phyloP scores from a whole-genome alignment of 108 stramenopile species.

The Fragilaria crotonensis region DNA sequence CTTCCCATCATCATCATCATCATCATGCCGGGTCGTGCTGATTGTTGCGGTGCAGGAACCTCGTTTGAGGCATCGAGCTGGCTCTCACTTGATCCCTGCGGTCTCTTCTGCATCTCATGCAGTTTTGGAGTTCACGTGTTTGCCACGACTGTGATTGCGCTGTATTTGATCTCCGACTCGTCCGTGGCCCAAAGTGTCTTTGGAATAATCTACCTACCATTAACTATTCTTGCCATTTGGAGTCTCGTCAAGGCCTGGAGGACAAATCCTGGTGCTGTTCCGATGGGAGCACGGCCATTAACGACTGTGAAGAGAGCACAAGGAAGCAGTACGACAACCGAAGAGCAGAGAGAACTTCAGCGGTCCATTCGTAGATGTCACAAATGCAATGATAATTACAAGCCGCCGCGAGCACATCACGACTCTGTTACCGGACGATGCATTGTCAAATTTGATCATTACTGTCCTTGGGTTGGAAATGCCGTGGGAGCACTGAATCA shows the following conservation, averaged over 20 bases:
- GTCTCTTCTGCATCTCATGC: slow-evolving; percentile 42
- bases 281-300: slow-evolving; percentile 73
- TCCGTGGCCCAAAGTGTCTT: slow-evolving; percentile 29
- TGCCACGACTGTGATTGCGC: slow-evolving; percentile 32
- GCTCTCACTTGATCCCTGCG: slow-evolving; percentile 67
- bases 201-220: slow-evolving; percentile 39
- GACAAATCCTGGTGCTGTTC: slow-evolving; percentile 78
- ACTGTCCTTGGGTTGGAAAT: slow-evolving; percentile 94
- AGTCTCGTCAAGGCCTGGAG: slow-evolving; percentile 61
- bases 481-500: slow-evolving; percentile 91
- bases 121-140: slow-evolving; percentile 57
- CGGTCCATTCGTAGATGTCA: slow-evolving; percentile 60
- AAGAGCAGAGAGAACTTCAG: slow-evolving; percentile 1
- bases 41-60: slow-evolving; percentile 27
- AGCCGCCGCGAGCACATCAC: slow-evolving; percentile 79
- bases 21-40: slow-evolving; percentile 7
- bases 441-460: slow-evolving; percentile 51
- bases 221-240: slow-evolving; percentile 33
- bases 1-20: neutral
- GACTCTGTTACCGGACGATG: slow-evolving; percentile 83
- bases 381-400: slow-evolving; percentile 76
- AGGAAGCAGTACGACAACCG: neutral
- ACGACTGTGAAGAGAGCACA: slow-evolving; percentile 27
- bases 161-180: slow-evolving; percentile 33
- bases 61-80: slow-evolving; percentile 41